Conservation (phyloP, 148 eudicot genomes). For the Euryodendron excelsum region DNA sequence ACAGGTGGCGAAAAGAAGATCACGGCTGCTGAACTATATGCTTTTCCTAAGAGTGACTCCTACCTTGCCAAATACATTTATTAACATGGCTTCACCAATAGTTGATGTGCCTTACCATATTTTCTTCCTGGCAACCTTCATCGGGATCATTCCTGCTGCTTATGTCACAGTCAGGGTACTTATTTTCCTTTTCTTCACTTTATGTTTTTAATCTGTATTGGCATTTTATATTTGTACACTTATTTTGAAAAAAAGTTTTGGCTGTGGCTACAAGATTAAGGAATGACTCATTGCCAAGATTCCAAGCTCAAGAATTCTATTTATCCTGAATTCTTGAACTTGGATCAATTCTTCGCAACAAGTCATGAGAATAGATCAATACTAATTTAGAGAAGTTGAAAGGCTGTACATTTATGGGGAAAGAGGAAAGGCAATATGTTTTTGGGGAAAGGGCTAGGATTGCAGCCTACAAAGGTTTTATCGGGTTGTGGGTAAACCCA, state of each 20-base stretch:
- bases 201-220: not conserved
- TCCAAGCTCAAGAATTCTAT: too few species aligned
- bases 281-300: not conserved
- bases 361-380: too few species aligned
- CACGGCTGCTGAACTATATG: constrained; percentile 79
- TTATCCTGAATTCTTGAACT: not conserved
- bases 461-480: too few species aligned
- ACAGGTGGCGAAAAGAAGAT: constrained; percentile 79
- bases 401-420: too few species aligned
- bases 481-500: too few species aligned
- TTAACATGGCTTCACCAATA: constrained; percentile 88
- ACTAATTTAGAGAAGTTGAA: too few species aligned
- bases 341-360: not conserved
- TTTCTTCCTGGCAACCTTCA: constrained; percentile 73
- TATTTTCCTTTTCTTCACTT: not conserved
- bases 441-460: too few species aligned
- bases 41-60: constrained; percentile 92
- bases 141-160: constrained; percentile 87
- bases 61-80: constrained; percentile 89
- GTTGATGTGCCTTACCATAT: constrained; percentile 88
- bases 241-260: not conserved
- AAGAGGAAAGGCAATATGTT: too few species aligned
- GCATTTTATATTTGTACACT: not conserved
- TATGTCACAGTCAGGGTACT: constrained; percentile 82
- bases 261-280: not conserved